Evolutionary conservation across 2,329 filamentous ascomycete genomes (phyloP).

Genomic region (Pochonia chlamydosporia): DNA sequence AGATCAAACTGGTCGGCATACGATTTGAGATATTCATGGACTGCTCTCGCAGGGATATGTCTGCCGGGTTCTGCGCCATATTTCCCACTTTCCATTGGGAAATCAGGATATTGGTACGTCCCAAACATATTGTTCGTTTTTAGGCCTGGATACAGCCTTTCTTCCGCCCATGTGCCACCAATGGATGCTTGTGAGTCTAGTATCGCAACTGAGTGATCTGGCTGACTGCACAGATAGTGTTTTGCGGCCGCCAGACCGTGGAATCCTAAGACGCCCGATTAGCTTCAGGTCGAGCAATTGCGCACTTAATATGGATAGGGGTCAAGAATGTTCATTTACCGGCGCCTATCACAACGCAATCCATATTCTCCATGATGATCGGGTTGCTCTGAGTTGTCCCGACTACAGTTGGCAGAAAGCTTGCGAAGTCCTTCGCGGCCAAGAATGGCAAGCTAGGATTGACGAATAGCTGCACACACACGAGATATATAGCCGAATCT

Average conservation of each 20-base stretch:
- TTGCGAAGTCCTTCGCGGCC: no score
- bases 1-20: conserved; percentile 40
- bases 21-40: conserved; percentile 41
- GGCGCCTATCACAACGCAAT: conserved; percentile 45
- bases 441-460: no score
- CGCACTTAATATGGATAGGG: no score
- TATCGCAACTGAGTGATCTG: conserved; percentile 47
- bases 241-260: conserved; percentile 57
- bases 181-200: conserved; percentile 51
- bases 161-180: conserved; percentile 65
- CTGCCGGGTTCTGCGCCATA: conserved; percentile 41
- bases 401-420: no score
- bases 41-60: conserved; percentile 40
- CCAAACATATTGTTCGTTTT: conserved; percentile 71
- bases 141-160: conserved; percentile 62
- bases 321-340: conserved; percentile 41
- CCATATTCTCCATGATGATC: conserved; percentile 34
- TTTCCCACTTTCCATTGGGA: conserved; percentile 56
- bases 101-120: conserved; percentile 68
- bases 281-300: not conserved
- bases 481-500: no score
- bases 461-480: no score
- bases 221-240: conserved; percentile 54
- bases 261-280: conserved; percentile 18
- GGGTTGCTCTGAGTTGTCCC: no score